A percentile compares a stretch with the other conserved stretches of the same genome.
Evolutionary conservation across 441 rosid genomes (phyloP).

Genomic region (Croton setiger): DNA sequence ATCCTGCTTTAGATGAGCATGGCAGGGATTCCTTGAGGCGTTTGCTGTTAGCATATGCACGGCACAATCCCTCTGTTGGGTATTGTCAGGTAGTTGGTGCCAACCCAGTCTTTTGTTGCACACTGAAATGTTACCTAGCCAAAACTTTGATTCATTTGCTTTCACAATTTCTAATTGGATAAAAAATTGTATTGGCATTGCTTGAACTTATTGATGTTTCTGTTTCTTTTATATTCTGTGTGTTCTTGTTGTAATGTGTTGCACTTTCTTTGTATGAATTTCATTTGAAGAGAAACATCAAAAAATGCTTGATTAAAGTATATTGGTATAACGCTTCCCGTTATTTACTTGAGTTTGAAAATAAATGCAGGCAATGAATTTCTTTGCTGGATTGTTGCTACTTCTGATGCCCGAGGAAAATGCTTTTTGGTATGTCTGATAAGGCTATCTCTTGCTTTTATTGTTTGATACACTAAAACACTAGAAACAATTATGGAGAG

Average conservation of each 20-base stretch:
- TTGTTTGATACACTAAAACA: constrained; percentile 1
- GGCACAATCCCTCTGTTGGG: constrained; percentile 97
- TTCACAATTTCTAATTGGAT: constrained; percentile 5
- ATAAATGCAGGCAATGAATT: constrained; percentile 92
- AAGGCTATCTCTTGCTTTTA: constrained; percentile 24
- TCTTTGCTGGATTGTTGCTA: constrained; percentile 94
- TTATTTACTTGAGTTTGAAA: constrained; percentile 20
- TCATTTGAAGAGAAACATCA: not conserved
- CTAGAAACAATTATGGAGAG: not conserved
- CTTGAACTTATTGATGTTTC: not conserved
- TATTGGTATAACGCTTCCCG: not conserved
- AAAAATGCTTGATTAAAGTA: not conserved
- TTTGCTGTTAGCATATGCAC: constrained; percentile 92
- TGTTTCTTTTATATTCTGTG: not conserved
- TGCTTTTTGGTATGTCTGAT: constrained; percentile 87
- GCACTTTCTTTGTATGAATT: not conserved
- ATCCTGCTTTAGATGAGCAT: constrained; percentile 91
- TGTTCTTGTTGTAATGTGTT: constrained; percentile 1
- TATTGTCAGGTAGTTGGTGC: constrained; percentile 83
- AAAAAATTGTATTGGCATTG: not conserved
- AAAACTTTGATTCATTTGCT: constrained; percentile 1
- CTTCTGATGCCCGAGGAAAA: constrained; percentile 99
- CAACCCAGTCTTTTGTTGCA: constrained; percentile 4
- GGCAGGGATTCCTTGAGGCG: constrained; percentile 99
- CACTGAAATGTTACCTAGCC: not conserved